Evolutionary conservation across 305 asterid species (phyloP).

Genomic region (Solanum hybrid): DNA sequence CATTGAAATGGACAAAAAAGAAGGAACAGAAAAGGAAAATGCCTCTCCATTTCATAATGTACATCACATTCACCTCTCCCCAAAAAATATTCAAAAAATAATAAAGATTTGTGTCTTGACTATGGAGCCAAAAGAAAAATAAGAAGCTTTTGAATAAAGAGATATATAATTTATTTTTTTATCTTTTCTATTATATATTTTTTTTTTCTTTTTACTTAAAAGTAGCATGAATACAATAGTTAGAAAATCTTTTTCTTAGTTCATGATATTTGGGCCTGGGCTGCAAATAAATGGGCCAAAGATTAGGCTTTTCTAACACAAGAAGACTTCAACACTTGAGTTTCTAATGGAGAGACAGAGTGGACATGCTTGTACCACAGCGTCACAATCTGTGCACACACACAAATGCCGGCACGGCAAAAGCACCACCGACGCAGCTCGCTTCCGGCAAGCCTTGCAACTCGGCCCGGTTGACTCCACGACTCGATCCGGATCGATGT

Average conservation of each 20-base stretch:
- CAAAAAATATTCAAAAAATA: not conserved
- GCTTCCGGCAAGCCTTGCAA: conserved; percentile 14
- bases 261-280: not conserved
- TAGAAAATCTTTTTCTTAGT: not conserved
- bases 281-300: not conserved
- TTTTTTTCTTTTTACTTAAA: not conserved
- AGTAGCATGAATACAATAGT: not conserved
- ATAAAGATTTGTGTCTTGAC: not conserved
- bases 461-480: conserved; percentile 3
- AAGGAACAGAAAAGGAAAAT: not conserved
- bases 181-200: not conserved
- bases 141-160: not conserved
- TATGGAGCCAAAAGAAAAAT: not conserved
- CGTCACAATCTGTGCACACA: conserved; percentile 14
- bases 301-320: conserved; percentile 3
- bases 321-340: conserved; percentile 12
- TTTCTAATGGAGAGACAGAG: conserved; percentile 9
- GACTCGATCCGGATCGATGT: conserved; percentile 15
- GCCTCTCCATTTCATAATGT: not conserved
- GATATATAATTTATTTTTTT: not conserved
- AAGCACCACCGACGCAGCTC: conserved; percentile 14
- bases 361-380: conserved; percentile 11
- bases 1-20: not conserved
- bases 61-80: not conserved
- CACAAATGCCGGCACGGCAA: conserved; percentile 23